These are phyloP conservation scores for Fraxinus latifolia DNA, from an alignment of 305 asterid species.

Conservation along the genomic window DNA sequence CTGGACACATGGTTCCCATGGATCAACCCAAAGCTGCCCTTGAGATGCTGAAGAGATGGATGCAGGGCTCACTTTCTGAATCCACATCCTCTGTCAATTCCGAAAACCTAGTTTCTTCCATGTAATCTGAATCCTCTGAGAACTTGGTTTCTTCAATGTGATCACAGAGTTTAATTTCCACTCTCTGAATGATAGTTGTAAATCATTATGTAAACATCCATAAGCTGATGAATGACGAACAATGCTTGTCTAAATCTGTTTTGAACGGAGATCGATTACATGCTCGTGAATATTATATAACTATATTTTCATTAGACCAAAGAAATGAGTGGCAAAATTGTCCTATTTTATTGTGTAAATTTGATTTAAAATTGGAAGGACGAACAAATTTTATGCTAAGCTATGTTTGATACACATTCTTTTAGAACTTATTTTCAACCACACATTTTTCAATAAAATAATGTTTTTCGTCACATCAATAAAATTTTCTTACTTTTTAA, in stretches of 20 bases:
- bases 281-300: background rate
- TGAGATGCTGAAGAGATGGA: conserved; percentile 85
- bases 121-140: conserved; percentile 31
- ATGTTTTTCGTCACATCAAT: too few relatives aligned
- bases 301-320: background rate
- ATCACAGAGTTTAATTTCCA: conserved; percentile 24
- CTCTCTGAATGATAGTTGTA: conserved; percentile 19
- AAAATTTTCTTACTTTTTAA: too few relatives aligned
- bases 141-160: conserved; percentile 60
- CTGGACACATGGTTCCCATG: conserved; percentile 99
- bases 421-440: too few relatives aligned
- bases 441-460: too few relatives aligned
- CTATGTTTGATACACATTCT: too few relatives aligned
- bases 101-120: conserved; percentile 55
- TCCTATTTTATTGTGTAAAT: background rate
- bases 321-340: background rate
- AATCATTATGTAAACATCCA: background rate
- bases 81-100: conserved; percentile 21
- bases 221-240: background rate
- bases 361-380: background rate
- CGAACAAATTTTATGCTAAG: background rate
- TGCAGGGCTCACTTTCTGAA: conserved; percentile 54
- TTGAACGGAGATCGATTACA: background rate
- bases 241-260: background rate
- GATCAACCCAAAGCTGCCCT: conserved; percentile 86